Evolutionary conservation across 208 protist genomes (phyloP), one percentile per base, ranked within the genome.

Genomic region (Wallacemonas sp.): DNA sequence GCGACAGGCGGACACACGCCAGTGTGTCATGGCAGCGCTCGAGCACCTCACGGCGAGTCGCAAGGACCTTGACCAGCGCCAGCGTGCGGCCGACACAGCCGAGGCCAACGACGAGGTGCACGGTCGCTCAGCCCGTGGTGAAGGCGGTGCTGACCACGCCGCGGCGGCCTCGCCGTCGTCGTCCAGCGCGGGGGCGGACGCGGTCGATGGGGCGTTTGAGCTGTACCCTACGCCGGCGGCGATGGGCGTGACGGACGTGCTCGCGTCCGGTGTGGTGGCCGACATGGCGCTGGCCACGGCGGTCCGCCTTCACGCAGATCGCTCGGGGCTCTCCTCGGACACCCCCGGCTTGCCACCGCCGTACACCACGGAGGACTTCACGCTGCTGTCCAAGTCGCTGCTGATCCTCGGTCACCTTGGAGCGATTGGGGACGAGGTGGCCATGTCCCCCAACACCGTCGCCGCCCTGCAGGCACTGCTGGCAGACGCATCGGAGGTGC

Each of bases 401-500:
- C 57, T 77, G 26, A 70, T 86, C 36, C 61, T 90, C 7, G 66
- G 57, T 1, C 79, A 90, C 49, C 54, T 86, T 41, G 73, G 74
- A 20, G 74, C 78, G 26, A 46, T 80, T 18, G 81, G 82, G 10
- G 81, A 89, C 57, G 72, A 79, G 22, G 68, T 82, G 29, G 72
- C 79, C 0, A 72, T 62, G 2, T 89, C 83, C 3, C 50, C 67
- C 33, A 94, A 94, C 71, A 79, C 85, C n/a, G 61, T 94, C 28
- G 82, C 88, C 14, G 83, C 79, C n/a, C 69, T 94, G 32, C 77
- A 92, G 48, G 70, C 70, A 2, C 61, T 94, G 4, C 55, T 94
- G 57, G 38, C 64, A 14, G 78, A 84, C 32, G 71, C 74, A 10
- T 67, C 66, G 12, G 72, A 77, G 48, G 70, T 61, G 54, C 59